Base-by-base conservation (phyloP, 768 basidiomycete species). In the Calocybe gangraenosa region DNA sequence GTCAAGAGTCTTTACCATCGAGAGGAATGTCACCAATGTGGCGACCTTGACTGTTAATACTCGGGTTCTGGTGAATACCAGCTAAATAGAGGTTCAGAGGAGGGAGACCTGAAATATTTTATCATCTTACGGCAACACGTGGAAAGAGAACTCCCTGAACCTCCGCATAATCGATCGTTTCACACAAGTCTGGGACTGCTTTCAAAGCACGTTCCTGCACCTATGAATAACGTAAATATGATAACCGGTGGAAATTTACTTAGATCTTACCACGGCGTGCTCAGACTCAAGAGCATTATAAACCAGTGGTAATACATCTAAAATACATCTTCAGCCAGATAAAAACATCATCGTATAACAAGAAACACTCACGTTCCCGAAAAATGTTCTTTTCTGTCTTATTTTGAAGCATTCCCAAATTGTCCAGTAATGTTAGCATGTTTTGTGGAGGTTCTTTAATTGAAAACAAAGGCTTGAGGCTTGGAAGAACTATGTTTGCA, bases 251-350 rank as follows among this genome's bases (percentile, higher is more conserved):
- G 34, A 22, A 20, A 38, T 17, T 50, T 14, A n/a, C 25, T 28
- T 28, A 11, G 25, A 11, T 56, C 75, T 50, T 56, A 90, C 88
- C 42, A 84, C 66, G 1, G 87, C 78, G 66, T 96, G 92, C 40
- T 98, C 96, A n/a, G 90, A 89, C 50, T 97, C 96, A 39, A 99
- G 71, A 1, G 96, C 92, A 60, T 91, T 90, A 61, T 99, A 99
- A 14, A 99, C 88, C 31, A 99, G 73, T 0, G 93, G 92, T 51
- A 99, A 74, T n/a, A 99, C 90, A 70, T 92, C 95, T 97, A 58
- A 3, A 37, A n/a, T 40, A 14, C 18, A 28, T 13, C 30, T 44
- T 57, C 17, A 55, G 40, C n/a, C 34, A 35, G 34, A 7, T 7
- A 14, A 7, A 17, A 49, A 32, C 15, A 8, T 19, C 15, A 41